Percentiles rank a stretch among this genome's conserved stretches.
Conservation (phyloP, 805 yeast genomes). For the Tetrapisispora arboricola region DNA sequence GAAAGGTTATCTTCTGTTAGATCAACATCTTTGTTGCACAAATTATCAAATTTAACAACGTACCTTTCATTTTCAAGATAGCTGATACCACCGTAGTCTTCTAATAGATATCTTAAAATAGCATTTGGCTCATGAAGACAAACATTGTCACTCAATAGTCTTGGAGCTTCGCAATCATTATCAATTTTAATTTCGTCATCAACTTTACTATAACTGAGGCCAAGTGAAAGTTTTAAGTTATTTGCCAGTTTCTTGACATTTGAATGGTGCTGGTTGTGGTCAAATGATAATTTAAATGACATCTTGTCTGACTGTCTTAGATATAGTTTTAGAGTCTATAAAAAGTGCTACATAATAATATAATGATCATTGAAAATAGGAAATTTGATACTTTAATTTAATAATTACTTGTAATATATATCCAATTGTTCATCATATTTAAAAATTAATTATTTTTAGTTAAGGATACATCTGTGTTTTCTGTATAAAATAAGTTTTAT, state of each 20-base stretch:
- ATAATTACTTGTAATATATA: too few relatives aligned
- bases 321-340: too few relatives aligned
- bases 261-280: slow-evolving; percentile 15
- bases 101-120: slow-evolving; percentile 51
- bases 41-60: slow-evolving; percentile 6
- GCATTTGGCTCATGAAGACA: slow-evolving; percentile 58
- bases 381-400: too few relatives aligned
- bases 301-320: slow-evolving; percentile 2
- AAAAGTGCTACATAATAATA: too few relatives aligned
- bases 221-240: slow-evolving; percentile 26
- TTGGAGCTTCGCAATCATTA: slow-evolving; percentile 17
- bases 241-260: slow-evolving; percentile 18
- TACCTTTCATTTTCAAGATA: slow-evolving; percentile 27
- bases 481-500: too few relatives aligned
- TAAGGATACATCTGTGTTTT: too few relatives aligned
- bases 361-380: too few relatives aligned
- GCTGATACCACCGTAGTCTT: slow-evolving; percentile 33
- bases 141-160: slow-evolving; percentile 20
- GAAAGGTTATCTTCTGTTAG: background rate
- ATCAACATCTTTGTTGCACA: background rate
- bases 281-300: slow-evolving; percentile 22
- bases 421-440: too few relatives aligned
- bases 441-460: too few relatives aligned
- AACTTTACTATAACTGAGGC: slow-evolving; percentile 18
- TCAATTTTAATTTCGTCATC: slow-evolving; percentile 14